Base-by-base conservation (phyloP, 129 eudicot species). In the Chrysanthemum makinoi region DNA sequence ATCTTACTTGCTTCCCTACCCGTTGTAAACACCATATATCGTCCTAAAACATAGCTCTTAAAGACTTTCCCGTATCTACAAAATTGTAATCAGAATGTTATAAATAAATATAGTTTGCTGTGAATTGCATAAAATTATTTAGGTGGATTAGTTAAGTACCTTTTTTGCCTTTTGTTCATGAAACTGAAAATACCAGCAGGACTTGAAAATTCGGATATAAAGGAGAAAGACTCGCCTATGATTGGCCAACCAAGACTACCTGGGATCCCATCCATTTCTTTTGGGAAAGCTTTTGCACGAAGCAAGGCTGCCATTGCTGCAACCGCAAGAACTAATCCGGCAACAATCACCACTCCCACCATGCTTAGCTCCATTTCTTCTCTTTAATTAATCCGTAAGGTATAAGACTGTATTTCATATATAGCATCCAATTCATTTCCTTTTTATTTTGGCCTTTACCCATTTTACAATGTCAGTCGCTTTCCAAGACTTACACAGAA, bases 1-100 rank as follows among this genome's bases (percentile, higher is more conserved):
- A 86, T 80, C 85, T 86, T 89, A 77, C 90, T 76, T 12, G 96
- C 96, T 71, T 89, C 96, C 72, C 93, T 80, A 35, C 96, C 93
- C 0, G 88, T 89, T 76, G 86, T 83, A 76, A 86, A 89, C 35
- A 89, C 83, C 30, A 88, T 89, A 63, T 63, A 89, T 57, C 90
- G 84, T 35, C 96, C 91, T 73, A 86, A 66, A 3, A 89, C 87
- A n/a, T 74, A 86, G 80, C 87, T 89, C 86, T 89, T 89, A 49
- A 89, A 89, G 77, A 89, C 89, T 76, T 89, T 89, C 11, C 91
- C 96, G 17, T 89, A 89, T 80, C 96, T 88, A 69, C 15, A 70
- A 61, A 56, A 16, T 2, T 13, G 30, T 51, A 33, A 51, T 24
- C 28, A 14, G 20, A 63, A 43, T 52, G 53, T 17, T 13, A 52